These are phyloP conservation scores for Kwoniella dendrophila DNA, from an alignment of 768 basidiomycete species.

Conservation along the genomic window DNA sequence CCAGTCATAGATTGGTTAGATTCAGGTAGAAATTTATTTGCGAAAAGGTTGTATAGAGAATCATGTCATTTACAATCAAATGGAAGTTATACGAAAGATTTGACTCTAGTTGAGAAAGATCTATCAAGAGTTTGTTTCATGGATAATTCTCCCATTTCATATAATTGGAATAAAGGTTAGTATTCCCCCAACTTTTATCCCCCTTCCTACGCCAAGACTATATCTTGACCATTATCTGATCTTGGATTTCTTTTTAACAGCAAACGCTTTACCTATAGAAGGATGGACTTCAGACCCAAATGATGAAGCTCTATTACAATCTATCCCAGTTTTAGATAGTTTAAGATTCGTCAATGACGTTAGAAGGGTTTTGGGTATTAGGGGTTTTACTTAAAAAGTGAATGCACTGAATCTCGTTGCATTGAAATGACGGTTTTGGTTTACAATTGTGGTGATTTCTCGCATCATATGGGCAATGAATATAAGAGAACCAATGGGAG, in stretches of 20 bases:
- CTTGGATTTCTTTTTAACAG: slow-evolving; percentile 58
- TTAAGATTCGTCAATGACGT: slow-evolving; percentile 95
- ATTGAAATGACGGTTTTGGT: too few species aligned
- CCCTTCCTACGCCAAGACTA: background rate
- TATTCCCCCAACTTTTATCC: slow-evolving; percentile 9
- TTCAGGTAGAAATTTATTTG: slow-evolving; percentile 85
- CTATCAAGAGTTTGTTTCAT: slow-evolving; percentile 90
- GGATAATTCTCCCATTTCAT: slow-evolving; percentile 93
- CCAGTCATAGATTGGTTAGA: slow-evolving; percentile 99
- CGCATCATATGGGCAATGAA: too few species aligned
- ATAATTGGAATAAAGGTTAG: slow-evolving; percentile 87
- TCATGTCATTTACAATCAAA: slow-evolving; percentile 89
- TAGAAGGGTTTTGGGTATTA: slow-evolving; percentile 79
- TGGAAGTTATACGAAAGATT: slow-evolving; percentile 92
- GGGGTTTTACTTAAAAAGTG: slow-evolving; percentile 55
- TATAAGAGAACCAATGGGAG: too few species aligned
- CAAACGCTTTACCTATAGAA: slow-evolving; percentile 97
- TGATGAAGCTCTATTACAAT: slow-evolving; percentile 93
- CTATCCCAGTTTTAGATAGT: slow-evolving; percentile 92
- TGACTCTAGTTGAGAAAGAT: slow-evolving; percentile 83
- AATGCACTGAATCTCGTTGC: too few species aligned
- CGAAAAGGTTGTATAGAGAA: slow-evolving; percentile 87
- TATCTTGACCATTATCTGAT: background rate
- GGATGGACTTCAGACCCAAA: slow-evolving; percentile 98
- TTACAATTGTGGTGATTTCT: too few species aligned